These are phyloP conservation scores for Eutrema salsugineum DNA, from an alignment of 441 rosid species.

Conservation along the genomic window DNA sequence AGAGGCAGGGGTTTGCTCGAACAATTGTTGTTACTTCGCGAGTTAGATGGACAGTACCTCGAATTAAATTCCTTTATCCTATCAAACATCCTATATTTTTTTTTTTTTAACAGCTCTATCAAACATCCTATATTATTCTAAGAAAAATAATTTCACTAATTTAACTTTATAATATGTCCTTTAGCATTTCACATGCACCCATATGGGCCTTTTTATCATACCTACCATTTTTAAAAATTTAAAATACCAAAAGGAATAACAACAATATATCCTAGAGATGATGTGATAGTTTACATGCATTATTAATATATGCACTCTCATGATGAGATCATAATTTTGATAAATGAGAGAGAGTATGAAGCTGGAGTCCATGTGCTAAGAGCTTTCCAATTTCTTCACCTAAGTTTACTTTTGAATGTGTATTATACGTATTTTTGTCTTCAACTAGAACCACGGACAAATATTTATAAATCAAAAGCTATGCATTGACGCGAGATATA, in stretches of 20 bases:
- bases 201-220: constrained; percentile 16
- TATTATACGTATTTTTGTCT: background rate
- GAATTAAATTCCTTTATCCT: background rate
- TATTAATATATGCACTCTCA: background rate
- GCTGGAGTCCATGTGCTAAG: constrained; percentile 26
- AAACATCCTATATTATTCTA: constrained; percentile 9
- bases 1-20: background rate
- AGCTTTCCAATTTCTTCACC: background rate
- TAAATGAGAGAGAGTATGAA: background rate
- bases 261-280: background rate
- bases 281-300: background rate
- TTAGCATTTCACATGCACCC: constrained; percentile 31
- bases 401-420: background rate
- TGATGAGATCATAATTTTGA: constrained; percentile 18
- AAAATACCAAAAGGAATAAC: constrained; percentile 5
- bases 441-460: background rate
- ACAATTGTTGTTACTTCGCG: background rate
- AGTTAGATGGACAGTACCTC: background rate
- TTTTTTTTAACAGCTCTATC: no score
- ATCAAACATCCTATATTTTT: constrained; percentile 11
- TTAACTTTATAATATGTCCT: constrained; percentile 14
- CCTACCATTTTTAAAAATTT: background rate
- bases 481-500: background rate
- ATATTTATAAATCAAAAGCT: background rate
- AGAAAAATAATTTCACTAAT: background rate